Base-by-base conservation (phyloP, 805 yeast genomes). In the Teunomyces barrocoloradensis region DNA sequence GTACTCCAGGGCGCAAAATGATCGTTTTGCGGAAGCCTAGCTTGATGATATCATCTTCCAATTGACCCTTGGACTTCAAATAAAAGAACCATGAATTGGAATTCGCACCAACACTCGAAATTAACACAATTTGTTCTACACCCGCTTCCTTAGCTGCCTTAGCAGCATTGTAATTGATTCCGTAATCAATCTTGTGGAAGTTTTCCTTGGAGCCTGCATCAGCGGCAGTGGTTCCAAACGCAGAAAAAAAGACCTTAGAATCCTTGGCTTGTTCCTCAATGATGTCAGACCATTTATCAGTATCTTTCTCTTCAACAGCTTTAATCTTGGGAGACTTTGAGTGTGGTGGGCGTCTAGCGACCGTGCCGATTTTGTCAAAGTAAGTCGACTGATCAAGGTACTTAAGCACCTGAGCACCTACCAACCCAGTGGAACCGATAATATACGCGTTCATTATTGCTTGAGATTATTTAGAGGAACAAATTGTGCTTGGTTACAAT, bases 391-490 rank as follows among this genome's bases (percentile, higher is more conserved):
- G 51, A 33, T 65, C 63, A 5, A 80, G 79, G 21, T 64, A 64
- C 45, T 71, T 75, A 45, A 87, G 60, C 49, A 87, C 75, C 20
- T 69, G 74, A 20, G 72, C 55, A 6, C 96, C 97, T 47, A 85
- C 84, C 17, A 88, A 67, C 2, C 96, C 96, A 1, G 96, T 89
- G 25, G 90, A 77, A 2, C 96, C 96, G 38, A 87, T 52, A 6
- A 61, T 44, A 43, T 59, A 53, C 20, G 58, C 52, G 32, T 48
- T 37, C 57, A 55, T 55, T 23, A 5, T 42, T 13, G 34, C 13
- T 32, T 4, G 5, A 15, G 17, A 30, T 6, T 32, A 6, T 32
- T n/a, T 32, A 13, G 10, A 32, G 34, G 18, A 13, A n/a, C 13
- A 32, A 10, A 15, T 6, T 32, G 10, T n/a, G 13, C 11, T 13